Evolutionary conservation across 805 yeast species (phyloP).

Genomic region (Deakozyma indianensis): DNA sequence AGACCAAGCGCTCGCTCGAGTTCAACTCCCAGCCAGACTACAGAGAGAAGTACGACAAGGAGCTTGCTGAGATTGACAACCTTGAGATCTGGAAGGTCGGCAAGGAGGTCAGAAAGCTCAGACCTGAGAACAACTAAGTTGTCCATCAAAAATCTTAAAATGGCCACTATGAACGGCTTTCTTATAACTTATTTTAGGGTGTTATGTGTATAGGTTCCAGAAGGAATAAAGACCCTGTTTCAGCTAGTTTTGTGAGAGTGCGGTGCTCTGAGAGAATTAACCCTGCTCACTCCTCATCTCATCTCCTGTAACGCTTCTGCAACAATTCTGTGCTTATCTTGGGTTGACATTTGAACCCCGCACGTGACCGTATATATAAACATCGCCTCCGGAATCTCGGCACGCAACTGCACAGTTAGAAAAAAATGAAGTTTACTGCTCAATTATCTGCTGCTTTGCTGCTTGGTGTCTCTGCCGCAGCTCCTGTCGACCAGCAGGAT

Average conservation of each 20-base stretch:
- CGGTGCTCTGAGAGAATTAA: too few relatives aligned
- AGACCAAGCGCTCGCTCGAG: constrained; percentile 95
- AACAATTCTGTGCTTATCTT: too few relatives aligned
- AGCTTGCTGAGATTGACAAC: constrained; percentile 82
- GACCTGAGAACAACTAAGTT: constrained; percentile 91
- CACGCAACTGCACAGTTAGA: too few relatives aligned
- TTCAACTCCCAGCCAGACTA: constrained; percentile 97
- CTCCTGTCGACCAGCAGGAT: background rate
- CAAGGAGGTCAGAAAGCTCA: constrained; percentile 98
- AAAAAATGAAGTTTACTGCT: too few relatives aligned
- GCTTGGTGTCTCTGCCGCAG: background rate
- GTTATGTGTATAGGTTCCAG: constrained; percentile 1
- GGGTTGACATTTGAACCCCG: too few relatives aligned
- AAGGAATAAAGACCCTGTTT: constrained; percentile 1
- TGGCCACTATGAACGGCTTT: constrained; percentile 1
- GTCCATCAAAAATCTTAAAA: background rate
- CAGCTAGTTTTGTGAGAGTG: too few relatives aligned
- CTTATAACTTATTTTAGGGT: background rate
- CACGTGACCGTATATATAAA: too few relatives aligned
- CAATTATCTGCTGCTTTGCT: too few relatives aligned
- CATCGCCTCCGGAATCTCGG: too few relatives aligned
- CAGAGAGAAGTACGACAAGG: constrained; percentile 91
- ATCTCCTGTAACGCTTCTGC: too few relatives aligned
- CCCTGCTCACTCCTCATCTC: too few relatives aligned
- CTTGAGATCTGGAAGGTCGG: constrained; percentile 99